These are phyloP conservation scores for Penicillium brasilianum DNA, from an alignment of 2,329 filamentous ascomycete species.

Conservation along the genomic window DNA sequence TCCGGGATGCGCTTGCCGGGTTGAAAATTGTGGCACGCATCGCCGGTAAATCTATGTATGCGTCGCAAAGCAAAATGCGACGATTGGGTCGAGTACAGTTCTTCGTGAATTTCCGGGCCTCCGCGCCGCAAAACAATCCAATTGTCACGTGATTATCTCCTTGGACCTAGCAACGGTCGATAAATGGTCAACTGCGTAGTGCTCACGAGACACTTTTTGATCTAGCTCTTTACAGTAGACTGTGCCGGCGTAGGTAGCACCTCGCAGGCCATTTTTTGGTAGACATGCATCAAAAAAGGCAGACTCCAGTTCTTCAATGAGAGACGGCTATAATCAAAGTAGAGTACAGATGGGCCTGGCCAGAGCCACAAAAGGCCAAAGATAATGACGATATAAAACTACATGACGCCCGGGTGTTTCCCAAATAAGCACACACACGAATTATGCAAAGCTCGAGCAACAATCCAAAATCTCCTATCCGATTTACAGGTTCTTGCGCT, in stretches of 20 bases:
- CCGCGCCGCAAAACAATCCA: constrained; percentile 9
- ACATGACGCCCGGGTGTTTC: constrained; percentile 23
- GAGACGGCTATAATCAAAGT: constrained; percentile 24
- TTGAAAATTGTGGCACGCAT: constrained; percentile 17
- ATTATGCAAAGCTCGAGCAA: constrained; percentile 18
- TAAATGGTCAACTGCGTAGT: neutral
- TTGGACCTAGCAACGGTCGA: neutral
- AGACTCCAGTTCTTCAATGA: constrained; percentile 13
- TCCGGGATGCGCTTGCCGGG: constrained; percentile 3
- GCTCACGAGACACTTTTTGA: too few relatives aligned
- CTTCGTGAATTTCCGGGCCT: constrained; percentile 11
- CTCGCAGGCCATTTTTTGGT: neutral
- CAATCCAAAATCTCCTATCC: neutral
- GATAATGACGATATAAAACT: constrained; percentile 20
- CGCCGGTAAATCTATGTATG: neutral
- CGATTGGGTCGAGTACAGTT: constrained; percentile 1
- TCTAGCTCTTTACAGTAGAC: too few relatives aligned
- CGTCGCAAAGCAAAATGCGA: constrained; percentile 10
- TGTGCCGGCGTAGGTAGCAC: too few relatives aligned
- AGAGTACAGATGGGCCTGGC: constrained; percentile 27
- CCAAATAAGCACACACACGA: constrained; percentile 11
- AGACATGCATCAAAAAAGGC: neutral
- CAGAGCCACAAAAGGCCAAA: constrained; percentile 12
- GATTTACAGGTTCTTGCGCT: constrained; percentile 38
- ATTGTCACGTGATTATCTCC: constrained; percentile 19